Evolutionary conservation across 106 monocot species (phyloP), one percentile per base, ranked within the genome.

Genomic region (Triglochin maritima): DNA sequence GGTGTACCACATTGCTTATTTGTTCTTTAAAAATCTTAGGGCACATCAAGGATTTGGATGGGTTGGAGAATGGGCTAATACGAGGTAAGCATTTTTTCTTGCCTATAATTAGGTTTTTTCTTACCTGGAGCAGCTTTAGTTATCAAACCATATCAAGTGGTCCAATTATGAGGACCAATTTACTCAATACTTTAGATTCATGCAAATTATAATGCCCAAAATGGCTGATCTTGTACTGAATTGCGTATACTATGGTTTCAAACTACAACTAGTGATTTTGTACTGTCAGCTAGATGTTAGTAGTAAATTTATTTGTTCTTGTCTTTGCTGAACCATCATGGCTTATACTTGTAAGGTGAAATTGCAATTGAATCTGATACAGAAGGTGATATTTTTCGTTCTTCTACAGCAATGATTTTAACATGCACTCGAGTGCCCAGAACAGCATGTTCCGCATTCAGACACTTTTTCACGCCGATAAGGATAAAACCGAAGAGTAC

Each of bases 41-140:
- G 82, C 81, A 71, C 87, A 92, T 79, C 92, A 92, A 77, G 88
- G 88, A 71, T 92, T 92, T 74, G 92, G 92, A 69, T 92, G 92
- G 87, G 85, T 92, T 59, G 92, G 92, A 60, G 92, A 92, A 55
- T 92, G 92, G 92, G 92, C 92, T 54, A 92, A 79, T 50, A 65
- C 75, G 46, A 70, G 92, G 92, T 87, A 46, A 80, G 85, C 79
- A 53, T 9, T 58, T 47, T 64, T 48, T 47, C 3, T 57, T 67
- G 42, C 17, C 58, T 56, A 51, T 42, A 14, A 49, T 62, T 51
- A 4, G 42, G 42, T 59, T 55, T 59, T 59, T 57, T 59, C 44
- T 15, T 6, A 8, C 48, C 11, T 66, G 4, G 11, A 44, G 9
- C 9, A 11, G 42, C 45, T 6, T 5, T 44, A 42, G 17, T 62